Evolutionary conservation across 345 rosid genomes (phyloP).

Genomic region (Arabis alpina): DNA sequence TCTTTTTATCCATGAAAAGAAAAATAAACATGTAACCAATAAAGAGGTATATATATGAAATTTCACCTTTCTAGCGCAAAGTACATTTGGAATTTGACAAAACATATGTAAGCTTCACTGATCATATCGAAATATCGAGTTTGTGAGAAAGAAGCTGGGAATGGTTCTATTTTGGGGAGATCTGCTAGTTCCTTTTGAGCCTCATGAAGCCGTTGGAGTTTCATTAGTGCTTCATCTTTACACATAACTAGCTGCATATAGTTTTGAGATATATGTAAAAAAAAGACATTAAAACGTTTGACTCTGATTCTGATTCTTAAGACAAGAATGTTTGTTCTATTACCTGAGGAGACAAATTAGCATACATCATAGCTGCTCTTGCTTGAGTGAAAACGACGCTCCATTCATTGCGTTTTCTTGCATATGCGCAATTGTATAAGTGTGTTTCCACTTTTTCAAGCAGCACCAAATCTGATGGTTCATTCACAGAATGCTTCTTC

Average conservation of each 20-base stretch:
- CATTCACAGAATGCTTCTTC: constrained; percentile 57
- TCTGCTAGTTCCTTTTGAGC: constrained; percentile 50
- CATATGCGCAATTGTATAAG: constrained; percentile 63
- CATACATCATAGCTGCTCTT: constrained; percentile 69
- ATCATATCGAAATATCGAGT: constrained; percentile 67
- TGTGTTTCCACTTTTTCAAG: constrained; percentile 70
- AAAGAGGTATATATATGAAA: not conserved
- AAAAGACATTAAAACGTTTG: not conserved
- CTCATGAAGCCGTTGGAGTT: constrained; percentile 68
- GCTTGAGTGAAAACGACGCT: constrained; percentile 59
- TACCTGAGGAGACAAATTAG: constrained; percentile 81
- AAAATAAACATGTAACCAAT: too few species aligned
- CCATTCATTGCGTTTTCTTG: constrained; percentile 73
- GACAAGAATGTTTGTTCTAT: not conserved
- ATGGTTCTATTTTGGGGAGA: constrained; percentile 53
- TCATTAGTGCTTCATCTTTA: constrained; percentile 78
- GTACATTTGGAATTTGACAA: constrained; percentile 74
- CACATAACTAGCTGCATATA: constrained; percentile 69
- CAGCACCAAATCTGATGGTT: constrained; percentile 60
- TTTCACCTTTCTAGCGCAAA: constrained; percentile 83
- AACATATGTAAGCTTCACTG: constrained; percentile 60
- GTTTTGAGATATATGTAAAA: too few species aligned
- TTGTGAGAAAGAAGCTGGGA: constrained; percentile 45
- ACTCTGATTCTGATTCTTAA: constrained; percentile 35
- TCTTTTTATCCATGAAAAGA: too few species aligned